Evolutionary conservation across 192 early-diverging fungal species (phyloP), one percentile per base, ranked within the genome.

Genomic region (Helicostylum pulchrum): DNA sequence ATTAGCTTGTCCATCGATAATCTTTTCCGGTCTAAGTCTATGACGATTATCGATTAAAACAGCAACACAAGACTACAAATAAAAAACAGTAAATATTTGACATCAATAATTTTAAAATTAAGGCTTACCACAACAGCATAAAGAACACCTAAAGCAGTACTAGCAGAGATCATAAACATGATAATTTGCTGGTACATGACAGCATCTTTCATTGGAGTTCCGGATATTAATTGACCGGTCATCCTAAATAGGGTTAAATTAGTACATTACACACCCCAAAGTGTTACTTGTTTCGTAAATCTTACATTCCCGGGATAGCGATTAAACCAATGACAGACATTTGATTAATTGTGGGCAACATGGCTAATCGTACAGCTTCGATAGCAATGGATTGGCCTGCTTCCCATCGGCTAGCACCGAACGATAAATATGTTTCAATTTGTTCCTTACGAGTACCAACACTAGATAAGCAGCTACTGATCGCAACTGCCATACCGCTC

Each of bases 301-400:
- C 36, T 39, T 39, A 39, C 80, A 91, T 81, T 3, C 89, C 93
- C 0, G 93, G 93, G 55, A 95, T 93, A 3, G 91, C 88, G 42
- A 95, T 90, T 26, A 95, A 73, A 3, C 91, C 93, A 53, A 90
- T 92, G 26, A 93, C 85, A 42, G 84, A 77, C 93, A 95, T 94
- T 39, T 85, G 83, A 67, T 91, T 92, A 46, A 95, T 85, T 0
- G 86, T 86, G 0, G 94, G 94, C 51, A 93, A 60, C 76, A 93
- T 81, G 12, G 94, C 91, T 6, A 80, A 72, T 9, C 87, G 71
- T 32, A 93, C 78, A 0, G 91, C 87, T 14, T 92, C 89, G 0
- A 85, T 71, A 0, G 83, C 86, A 36, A 94, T 78, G 0, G 91
- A 89, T 32, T 83, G 80, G 7, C 86, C 87, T 1, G 90, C 87